Evolutionary conservation across 306 rosid species (phyloP).

Genomic region (Neltuma alba): DNA sequence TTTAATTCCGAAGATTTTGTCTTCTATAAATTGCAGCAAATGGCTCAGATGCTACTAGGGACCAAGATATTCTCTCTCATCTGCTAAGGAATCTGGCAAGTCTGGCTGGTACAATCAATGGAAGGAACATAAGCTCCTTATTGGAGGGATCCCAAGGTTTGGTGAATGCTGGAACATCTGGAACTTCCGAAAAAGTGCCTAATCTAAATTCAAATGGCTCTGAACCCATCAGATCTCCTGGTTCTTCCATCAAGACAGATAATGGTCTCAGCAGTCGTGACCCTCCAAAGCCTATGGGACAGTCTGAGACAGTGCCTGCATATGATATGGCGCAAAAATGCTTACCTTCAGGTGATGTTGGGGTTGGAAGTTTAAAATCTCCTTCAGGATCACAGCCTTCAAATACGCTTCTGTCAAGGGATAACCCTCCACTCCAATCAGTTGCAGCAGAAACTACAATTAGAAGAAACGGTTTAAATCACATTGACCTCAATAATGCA

Average conservation of each 20-base stretch:
- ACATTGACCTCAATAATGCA: constrained; percentile 63
- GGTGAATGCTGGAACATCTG: constrained; percentile 49
- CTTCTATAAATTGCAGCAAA: constrained; percentile 64
- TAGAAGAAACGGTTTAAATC: constrained; percentile 47
- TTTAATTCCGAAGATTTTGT: constrained; percentile 42
- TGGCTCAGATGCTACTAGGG: constrained; percentile 54
- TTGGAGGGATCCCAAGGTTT: constrained; percentile 63
- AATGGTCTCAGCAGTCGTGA: constrained; percentile 31
- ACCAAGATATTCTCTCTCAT: constrained; percentile 68
- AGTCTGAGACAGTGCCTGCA: constrained; percentile 36
- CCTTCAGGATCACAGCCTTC: constrained; percentile 42
- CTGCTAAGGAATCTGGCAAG: constrained; percentile 64
- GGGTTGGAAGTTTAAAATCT: constrained; percentile 36
- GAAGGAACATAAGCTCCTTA: constrained; percentile 56
- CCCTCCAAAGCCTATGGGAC: constrained; percentile 39
- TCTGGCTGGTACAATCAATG: constrained; percentile 56
- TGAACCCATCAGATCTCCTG: constrained; percentile 43
- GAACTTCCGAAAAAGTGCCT: constrained; percentile 41
- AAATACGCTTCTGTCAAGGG: constrained; percentile 34
- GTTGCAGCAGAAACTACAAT: constrained; percentile 34
- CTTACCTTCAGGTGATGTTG: constrained; percentile 41
- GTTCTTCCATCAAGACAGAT: constrained; percentile 46
- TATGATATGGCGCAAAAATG: constrained; percentile 40
- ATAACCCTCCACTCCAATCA: constrained; percentile 37
- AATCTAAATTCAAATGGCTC: constrained; percentile 46